Evolutionary conservation across 805 yeast genomes (phyloP), one percentile per base, ranked within the genome.

Genomic region (Yamadazyma tumulicola): DNA sequence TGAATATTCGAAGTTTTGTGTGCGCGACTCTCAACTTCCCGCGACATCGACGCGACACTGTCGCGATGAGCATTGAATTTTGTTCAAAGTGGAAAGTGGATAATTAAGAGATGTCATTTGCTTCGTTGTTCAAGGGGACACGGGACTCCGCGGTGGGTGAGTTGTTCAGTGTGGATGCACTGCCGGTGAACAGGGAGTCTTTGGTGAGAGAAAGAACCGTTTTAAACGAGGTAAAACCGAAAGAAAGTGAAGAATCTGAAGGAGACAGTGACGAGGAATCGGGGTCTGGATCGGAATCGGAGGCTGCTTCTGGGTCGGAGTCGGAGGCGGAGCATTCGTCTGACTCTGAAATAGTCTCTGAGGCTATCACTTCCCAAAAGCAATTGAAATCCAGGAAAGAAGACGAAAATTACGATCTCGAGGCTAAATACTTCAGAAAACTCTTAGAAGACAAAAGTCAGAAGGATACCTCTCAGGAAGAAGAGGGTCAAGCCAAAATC

Each of bases 261-360:
- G 33, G 29, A 20, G 20, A n/a, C n/a, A 11, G 30, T 29, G n/a
- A 11, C 27, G 27, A 25, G 12, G 12, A 25, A 25, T 7, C 19
- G 13, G 34, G 25, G 17, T 52, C 67, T 26, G 73, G 61, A n/a
- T 78, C 72, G 42, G 54, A 75, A 27, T 83, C 79, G 54, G 11
- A 25, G 11, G 13, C 8, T 8, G n/a, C n/a, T n/a, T n/a, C n/a
- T n/a, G n/a, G n/a, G n/a, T n/a, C n/a, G n/a, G n/a, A n/a, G n/a
- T n/a, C n/a, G n/a, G n/a, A n/a, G n/a, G n/a, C n/a, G n/a, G n/a
- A n/a, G n/a, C n/a, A n/a, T n/a, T n/a, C n/a, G n/a, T n/a, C n/a
- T n/a, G n/a, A n/a, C n/a, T n/a, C 14, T 13, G 33, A 21, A 20
- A 27, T 31, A 14, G 31, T 19, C 9, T 22, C 26, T 11, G n/a